phyloP scores from a whole-genome alignment of 768 basidiomycete genomes.

The Lentinula lateritia region DNA sequence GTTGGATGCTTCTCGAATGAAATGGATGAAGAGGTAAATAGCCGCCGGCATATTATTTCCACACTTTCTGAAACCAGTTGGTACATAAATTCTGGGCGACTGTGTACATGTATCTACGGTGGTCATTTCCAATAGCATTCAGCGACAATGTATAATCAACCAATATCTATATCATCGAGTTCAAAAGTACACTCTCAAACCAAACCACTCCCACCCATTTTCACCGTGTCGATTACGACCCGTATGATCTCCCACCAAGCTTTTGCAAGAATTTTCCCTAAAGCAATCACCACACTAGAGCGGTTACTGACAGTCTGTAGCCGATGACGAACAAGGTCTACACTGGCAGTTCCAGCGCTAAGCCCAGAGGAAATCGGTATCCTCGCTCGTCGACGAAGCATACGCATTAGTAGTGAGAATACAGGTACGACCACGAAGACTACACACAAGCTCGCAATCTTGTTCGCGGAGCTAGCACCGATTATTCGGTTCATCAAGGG shows the following conservation, averaged over 20 bases:
- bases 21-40: slow-evolving; percentile 1
- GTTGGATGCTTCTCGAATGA: neutral
- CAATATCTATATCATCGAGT: no score
- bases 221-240: slow-evolving; percentile 59
- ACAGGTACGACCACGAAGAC: slow-evolving; percentile 36
- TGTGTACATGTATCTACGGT: no score
- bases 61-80: no score
- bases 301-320: slow-evolving; percentile 38
- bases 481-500: slow-evolving; percentile 32
- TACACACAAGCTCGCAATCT: slow-evolving; percentile 35
- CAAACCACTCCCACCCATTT: slow-evolving; percentile 73
- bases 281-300: slow-evolving; percentile 14
- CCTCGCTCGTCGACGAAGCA: slow-evolving; percentile 35
- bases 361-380: slow-evolving; percentile 15
- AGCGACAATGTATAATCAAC: no score
- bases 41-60: neutral
- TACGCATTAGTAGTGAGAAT: slow-evolving; percentile 44
- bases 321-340: slow-evolving; percentile 52
- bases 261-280: slow-evolving; percentile 19
- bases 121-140: no score
- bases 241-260: slow-evolving; percentile 48
- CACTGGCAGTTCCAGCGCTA: slow-evolving; percentile 29
- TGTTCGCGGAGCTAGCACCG: slow-evolving; percentile 25
- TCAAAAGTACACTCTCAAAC: slow-evolving; percentile 28
- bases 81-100: no score